These are phyloP conservation scores for Colletotrichum plurivorum DNA, from an alignment of 2,329 filamentous ascomycete species.

Conservation along the genomic window DNA sequence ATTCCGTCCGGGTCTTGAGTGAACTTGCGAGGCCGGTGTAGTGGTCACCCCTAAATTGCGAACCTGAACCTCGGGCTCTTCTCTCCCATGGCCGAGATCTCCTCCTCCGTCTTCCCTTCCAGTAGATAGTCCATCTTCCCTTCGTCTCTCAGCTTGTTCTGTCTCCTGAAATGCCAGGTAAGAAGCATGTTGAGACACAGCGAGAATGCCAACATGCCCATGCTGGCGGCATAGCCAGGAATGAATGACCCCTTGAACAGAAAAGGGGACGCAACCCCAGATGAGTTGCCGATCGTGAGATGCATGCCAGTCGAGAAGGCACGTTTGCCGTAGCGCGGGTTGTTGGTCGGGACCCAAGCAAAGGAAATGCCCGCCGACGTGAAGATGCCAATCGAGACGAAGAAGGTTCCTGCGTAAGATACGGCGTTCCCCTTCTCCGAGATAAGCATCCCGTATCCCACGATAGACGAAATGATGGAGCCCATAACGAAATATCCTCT, in stretches of 20 bases:
- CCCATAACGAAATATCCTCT: constrained; percentile 40
- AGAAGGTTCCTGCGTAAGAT: constrained; percentile 62
- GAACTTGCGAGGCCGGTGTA: no score
- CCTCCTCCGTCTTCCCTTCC: constrained; percentile 56
- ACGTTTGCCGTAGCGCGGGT: constrained; percentile 39
- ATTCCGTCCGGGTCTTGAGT: no score
- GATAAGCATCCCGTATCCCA: constrained; percentile 29
- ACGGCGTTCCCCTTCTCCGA: constrained; percentile 17
- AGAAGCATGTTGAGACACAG: constrained; percentile 47
- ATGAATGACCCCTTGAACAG: constrained; percentile 63
- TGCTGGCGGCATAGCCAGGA: constrained; percentile 65
- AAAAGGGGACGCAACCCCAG: constrained; percentile 75
- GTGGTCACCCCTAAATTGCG: constrained; percentile 21
- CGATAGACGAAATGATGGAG: constrained; percentile 15
- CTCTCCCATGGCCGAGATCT: constrained; percentile 60
- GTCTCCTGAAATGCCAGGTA: constrained; percentile 48
- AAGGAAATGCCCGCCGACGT: constrained; percentile 26
- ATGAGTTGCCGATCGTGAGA: constrained; percentile 50
- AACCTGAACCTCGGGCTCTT: constrained; percentile 52
- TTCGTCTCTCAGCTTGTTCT: constrained; percentile 53
- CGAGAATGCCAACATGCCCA: constrained; percentile 60
- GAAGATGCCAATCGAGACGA: constrained; percentile 57
- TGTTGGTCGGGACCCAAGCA: constrained; percentile 39
- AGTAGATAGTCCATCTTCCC: constrained; percentile 57
- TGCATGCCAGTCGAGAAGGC: constrained; percentile 37